phyloP scores from a whole-genome alignment of 2,329 filamentous ascomycete species.

The Sporothrix dimorphospora region DNA sequence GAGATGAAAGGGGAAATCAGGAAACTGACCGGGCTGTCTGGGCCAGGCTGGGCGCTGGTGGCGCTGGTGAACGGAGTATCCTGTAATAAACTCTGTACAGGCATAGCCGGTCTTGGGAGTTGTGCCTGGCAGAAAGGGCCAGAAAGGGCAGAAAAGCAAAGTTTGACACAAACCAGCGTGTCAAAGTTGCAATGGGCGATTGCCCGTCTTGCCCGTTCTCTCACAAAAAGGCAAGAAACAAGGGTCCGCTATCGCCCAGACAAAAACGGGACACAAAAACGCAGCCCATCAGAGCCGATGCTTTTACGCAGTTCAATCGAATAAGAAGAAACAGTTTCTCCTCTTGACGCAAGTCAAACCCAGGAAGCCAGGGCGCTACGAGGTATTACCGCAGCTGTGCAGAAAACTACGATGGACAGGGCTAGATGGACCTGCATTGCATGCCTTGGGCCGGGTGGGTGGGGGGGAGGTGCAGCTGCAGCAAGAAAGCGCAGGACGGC shows the following conservation, averaged over 20 bases:
- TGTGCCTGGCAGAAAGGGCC: neutral
- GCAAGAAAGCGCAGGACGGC: neutral
- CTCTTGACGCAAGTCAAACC: neutral
- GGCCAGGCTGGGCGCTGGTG: neutral
- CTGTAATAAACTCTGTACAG: too few species aligned
- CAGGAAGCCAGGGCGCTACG: neutral
- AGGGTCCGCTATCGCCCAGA: constrained; percentile 10
- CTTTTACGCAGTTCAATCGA: constrained; percentile 26
- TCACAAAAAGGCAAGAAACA: neutral
- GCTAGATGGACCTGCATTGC: constrained; percentile 18
- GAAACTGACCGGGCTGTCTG: neutral
- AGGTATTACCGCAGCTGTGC: neutral
- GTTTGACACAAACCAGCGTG: constrained; percentile 27
- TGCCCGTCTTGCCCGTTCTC: neutral
- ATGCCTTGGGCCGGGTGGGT: constrained; percentile 5
- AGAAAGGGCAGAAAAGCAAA: neutral
- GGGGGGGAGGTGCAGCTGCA: constrained; percentile 9
- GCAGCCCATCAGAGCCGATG: constrained; percentile 22
- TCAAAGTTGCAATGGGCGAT: constrained; percentile 17
- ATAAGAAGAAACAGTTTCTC: neutral
- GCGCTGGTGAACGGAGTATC: neutral
- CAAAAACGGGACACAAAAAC: neutral
- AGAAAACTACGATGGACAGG: constrained; percentile 20
- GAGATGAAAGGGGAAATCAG: neutral
- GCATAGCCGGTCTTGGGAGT: constrained; percentile 14